Conservation (phyloP, 805 yeast genomes). For the Saturnispora quitensis region DNA sequence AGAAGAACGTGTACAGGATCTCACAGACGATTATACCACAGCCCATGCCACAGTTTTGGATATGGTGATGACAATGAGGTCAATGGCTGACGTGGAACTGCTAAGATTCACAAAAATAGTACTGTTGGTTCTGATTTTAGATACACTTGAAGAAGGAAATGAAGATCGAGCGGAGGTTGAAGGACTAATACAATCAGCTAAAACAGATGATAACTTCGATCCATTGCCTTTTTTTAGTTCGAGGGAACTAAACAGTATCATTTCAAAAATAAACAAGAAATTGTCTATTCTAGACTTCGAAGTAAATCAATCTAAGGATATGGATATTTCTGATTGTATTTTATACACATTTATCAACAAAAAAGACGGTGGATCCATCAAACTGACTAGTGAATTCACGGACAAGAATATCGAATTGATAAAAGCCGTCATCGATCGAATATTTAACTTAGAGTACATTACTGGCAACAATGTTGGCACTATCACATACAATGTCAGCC, state of each 20-base stretch:
- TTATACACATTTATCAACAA: slow-evolving; percentile 34
- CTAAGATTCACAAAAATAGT: slow-evolving; percentile 6
- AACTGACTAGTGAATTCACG: slow-evolving; percentile 27
- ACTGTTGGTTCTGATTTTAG: not conserved
- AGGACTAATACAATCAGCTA: not conserved
- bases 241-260: slow-evolving; percentile 8
- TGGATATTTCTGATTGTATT: slow-evolving; percentile 25
- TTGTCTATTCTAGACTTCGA: slow-evolving; percentile 34
- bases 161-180: not conserved
- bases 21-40: not conserved
- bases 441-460: slow-evolving; percentile 21
- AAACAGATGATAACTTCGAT: slow-evolving; percentile 3
- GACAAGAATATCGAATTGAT: slow-evolving; percentile 36
- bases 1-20: not conserved
- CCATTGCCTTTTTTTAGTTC: slow-evolving; percentile 1
- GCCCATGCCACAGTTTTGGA: slow-evolving; percentile 15
- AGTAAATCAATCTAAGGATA: slow-evolving; percentile 25
- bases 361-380: slow-evolving; percentile 30
- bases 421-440: slow-evolving; percentile 35
- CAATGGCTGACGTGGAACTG: slow-evolving; percentile 4
- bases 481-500: slow-evolving; percentile 8
- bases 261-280: slow-evolving; percentile 20
- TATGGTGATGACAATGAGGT: slow-evolving; percentile 12
- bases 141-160: not conserved
- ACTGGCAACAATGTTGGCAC: not conserved